Evolutionary conservation across 2,329 filamentous ascomycete genomes (phyloP).

Genomic region (Neonectria punicea): DNA sequence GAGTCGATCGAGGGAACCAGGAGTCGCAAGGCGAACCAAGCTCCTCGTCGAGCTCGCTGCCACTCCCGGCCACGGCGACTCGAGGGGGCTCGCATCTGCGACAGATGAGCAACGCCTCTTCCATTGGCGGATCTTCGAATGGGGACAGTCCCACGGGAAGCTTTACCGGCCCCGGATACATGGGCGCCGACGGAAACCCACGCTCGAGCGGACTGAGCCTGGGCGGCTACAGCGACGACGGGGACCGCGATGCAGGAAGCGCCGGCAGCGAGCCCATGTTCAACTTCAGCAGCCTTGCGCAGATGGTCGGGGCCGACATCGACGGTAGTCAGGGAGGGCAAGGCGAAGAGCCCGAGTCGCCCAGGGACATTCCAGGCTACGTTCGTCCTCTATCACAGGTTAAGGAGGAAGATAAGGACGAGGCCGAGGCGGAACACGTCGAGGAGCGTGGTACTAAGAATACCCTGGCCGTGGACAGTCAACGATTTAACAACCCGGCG

Average conservation of each 20-base stretch:
- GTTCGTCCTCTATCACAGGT: slow-evolving; percentile 50
- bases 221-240: slow-evolving; percentile 57
- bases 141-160: slow-evolving; percentile 72
- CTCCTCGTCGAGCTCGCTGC: slow-evolving; percentile 53
- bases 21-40: slow-evolving; percentile 41
- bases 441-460: slow-evolving; percentile 34
- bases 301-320: slow-evolving; percentile 78
- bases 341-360: slow-evolving; percentile 42
- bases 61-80: slow-evolving; percentile 61
- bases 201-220: slow-evolving; percentile 66
- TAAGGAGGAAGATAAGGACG: slow-evolving; percentile 52
- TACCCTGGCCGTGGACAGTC: neutral
- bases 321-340: slow-evolving; percentile 54
- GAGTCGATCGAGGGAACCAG: slow-evolving; percentile 64
- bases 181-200: slow-evolving; percentile 54
- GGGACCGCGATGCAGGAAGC: slow-evolving; percentile 61
- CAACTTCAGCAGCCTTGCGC: slow-evolving; percentile 88
- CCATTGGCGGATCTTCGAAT: slow-evolving; percentile 76
- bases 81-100: slow-evolving; percentile 77
- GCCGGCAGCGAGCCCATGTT: slow-evolving; percentile 80
- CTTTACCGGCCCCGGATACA: slow-evolving; percentile 51
- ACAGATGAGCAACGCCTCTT: slow-evolving; percentile 89
- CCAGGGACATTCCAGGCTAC: slow-evolving; percentile 27
- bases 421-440: slow-evolving; percentile 46
- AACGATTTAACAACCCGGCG: slow-evolving; percentile 30